Evolutionary conservation across 257 asterid genomes (phyloP).

Genomic region (Salvia rosmarinus): DNA sequence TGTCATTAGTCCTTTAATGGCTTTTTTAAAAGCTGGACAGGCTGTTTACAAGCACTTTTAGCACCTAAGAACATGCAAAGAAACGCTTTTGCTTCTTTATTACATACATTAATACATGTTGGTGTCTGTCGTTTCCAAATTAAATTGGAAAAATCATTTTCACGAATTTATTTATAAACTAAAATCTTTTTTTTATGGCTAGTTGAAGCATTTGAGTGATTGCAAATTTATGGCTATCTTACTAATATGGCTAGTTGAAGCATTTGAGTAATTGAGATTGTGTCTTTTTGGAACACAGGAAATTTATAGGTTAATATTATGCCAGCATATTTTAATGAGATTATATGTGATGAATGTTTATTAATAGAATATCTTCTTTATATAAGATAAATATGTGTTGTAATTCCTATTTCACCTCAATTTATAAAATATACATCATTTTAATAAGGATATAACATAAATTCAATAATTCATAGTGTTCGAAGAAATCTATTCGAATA

Average conservation of each 20-base stretch:
- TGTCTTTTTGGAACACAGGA: neutral
- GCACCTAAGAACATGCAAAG: constrained; percentile 33
- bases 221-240: no score
- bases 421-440: no score
- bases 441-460: no score
- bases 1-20: constrained; percentile 37
- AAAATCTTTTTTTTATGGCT: neutral
- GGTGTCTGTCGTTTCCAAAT: constrained; percentile 1
- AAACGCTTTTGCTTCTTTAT: constrained; percentile 2
- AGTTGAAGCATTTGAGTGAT: neutral
- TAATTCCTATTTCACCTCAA: neutral
- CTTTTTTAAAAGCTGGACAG: constrained; percentile 43
- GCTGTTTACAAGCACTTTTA: constrained; percentile 35
- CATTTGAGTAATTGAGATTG: neutral
- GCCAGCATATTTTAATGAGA: no score
- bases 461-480: no score
- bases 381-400: no score
- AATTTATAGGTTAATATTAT: no score
- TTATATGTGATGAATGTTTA: no score
- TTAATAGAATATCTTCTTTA: no score
- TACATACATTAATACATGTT: constrained; percentile 13
- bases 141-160: neutral
- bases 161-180: neutral
- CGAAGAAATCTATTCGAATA: no score
- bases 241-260: neutral